Conservation (phyloP, 108 stramenopile genomes). For the Pseudonitzschia pungens region DNA sequence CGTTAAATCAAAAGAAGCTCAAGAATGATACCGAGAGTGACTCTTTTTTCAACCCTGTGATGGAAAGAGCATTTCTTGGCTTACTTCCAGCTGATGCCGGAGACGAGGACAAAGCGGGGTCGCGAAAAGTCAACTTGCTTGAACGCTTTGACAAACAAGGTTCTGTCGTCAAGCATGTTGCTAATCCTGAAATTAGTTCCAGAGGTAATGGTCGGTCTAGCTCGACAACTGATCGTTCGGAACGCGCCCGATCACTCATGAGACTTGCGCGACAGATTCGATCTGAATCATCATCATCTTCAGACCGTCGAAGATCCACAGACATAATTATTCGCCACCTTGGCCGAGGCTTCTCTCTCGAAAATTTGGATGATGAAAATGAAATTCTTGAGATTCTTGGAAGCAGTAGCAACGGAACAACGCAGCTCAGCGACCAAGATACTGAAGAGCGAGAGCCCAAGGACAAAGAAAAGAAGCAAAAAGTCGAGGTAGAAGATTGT, state of each 20-base stretch:
- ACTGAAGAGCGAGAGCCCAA: conserved; percentile 5
- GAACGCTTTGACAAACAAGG: conserved; percentile 41
- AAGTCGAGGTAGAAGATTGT: conserved; percentile 49
- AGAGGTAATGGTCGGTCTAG: conserved; percentile 5
- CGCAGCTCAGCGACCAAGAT: not conserved
- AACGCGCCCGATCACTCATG: conserved; percentile 51
- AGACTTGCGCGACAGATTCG: conserved; percentile 64
- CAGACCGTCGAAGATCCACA: conserved; percentile 39
- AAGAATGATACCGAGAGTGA: not conserved
- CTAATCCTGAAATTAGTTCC: conserved; percentile 23
- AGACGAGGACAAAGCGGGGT: conserved; percentile 23
- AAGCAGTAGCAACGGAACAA: conserved; percentile 17
- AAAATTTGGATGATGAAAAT: conserved; percentile 42
- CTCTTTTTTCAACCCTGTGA: conserved; percentile 16
- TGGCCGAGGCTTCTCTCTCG: conserved; percentile 40
- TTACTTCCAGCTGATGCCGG: conserved; percentile 37
- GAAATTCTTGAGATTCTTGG: conserved; percentile 53
- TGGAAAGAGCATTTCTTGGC: conserved; percentile 63
- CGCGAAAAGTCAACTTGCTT: conserved; percentile 11
- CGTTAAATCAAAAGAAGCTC: conserved; percentile 17
- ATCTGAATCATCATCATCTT: conserved; percentile 38
- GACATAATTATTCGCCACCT: conserved; percentile 60
- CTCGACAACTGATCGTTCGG: conserved; percentile 27
- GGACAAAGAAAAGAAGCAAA: conserved; percentile 27
- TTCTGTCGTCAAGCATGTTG: conserved; percentile 37